These are phyloP conservation scores for Amanita rubescens DNA, from an alignment of 768 basidiomycete species.

Conservation along the genomic window DNA sequence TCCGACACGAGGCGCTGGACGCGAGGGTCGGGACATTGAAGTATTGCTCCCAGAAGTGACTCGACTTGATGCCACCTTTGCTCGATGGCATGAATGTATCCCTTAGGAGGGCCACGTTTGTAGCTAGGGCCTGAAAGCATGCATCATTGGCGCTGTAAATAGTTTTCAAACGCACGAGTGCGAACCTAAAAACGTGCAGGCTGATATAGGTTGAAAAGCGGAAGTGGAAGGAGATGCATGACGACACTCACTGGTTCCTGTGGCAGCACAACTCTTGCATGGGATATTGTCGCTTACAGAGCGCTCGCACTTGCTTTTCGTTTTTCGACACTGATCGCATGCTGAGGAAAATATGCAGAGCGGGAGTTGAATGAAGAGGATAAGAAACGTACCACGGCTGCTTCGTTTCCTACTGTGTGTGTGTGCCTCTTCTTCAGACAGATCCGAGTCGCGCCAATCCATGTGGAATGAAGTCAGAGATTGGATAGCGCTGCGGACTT, in stretches of 20 bases:
- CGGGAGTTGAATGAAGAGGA: background rate
- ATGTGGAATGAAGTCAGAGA: constrained; percentile 20
- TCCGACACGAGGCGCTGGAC: constrained; percentile 58
- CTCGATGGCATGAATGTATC: constrained; percentile 91
- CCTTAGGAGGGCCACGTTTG: constrained; percentile 81
- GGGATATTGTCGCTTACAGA: constrained; percentile 33
- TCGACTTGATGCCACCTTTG: constrained; percentile 90
- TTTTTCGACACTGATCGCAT: constrained; percentile 84
- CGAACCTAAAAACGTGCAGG: constrained; percentile 61
- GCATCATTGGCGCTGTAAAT: background rate
- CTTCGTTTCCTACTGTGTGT: constrained; percentile 42
- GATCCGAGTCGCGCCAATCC: constrained; percentile 57
- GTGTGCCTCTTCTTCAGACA: constrained; percentile 47
- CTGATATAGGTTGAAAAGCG: constrained; percentile 23
- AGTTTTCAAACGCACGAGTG: background rate
- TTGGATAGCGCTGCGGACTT: constrained; percentile 15
- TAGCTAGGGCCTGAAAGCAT: constrained; percentile 55
- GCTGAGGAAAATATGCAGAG: constrained; percentile 35
- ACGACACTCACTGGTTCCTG: constrained; percentile 40
- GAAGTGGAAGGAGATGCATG: background rate
- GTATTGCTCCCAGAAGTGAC: constrained; percentile 75
- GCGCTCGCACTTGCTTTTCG: constrained; percentile 82
- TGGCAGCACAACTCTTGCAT: constrained; percentile 59
- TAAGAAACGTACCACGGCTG: constrained; percentile 42
- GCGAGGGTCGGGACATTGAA: constrained; percentile 62